Base-by-base conservation (phyloP, 768 basidiomycete genomes). In the Suillus bovinus region DNA sequence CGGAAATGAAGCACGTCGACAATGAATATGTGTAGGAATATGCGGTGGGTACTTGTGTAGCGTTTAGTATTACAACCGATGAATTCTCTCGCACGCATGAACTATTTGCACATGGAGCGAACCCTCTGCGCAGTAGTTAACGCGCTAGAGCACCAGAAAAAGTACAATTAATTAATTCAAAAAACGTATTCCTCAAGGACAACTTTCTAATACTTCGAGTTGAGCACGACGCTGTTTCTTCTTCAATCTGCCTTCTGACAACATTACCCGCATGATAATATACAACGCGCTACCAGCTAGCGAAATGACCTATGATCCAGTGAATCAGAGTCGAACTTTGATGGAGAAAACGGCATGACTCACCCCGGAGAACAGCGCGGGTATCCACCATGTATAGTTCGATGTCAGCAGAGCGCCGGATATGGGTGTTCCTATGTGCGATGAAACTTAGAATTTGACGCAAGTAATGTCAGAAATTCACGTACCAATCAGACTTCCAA, bases 351-450 rank as follows among this genome's bases (percentile, higher is more conserved):
- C 3, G 10, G 7, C 5, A 10, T 16, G 4, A 66, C 69, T 24
- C 66, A 79, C 74, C 50, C 81, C 84, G 31, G 81, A 75, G 66
- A 86, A 87, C 11, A 85, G 42, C 2, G 80, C 80, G 4, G 86
- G 83, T 16, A 80, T 76, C 82, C 82, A 86, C 86, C 86, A 88
- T 5, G 79, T 69, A 66, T 81, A 85, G 4, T 74, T 71, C 11
- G 69, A 55, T 0, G 84, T 79, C 6, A 88, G 74, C 22, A 88
- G 74, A 3, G 84, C 82, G 2, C 87, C 86, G 39, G 79, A 80
- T 38, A 87, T 82, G 1, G 87, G 86, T 0, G 83, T 79, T 4
- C 85, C 85, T 81, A 59, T 9, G 41, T 42, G 53, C n/a, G n/a
- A n/a, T n/a, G n/a, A 68, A 71, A n/a, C 72, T 52, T 8, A 73